A percentile compares a stretch with the other conserved stretches of the same genome.
These are phyloP conservation scores for Tetrastigma voinierianum DNA, from an alignment of 164 flowering plant species.

Conservation along the genomic window DNA sequence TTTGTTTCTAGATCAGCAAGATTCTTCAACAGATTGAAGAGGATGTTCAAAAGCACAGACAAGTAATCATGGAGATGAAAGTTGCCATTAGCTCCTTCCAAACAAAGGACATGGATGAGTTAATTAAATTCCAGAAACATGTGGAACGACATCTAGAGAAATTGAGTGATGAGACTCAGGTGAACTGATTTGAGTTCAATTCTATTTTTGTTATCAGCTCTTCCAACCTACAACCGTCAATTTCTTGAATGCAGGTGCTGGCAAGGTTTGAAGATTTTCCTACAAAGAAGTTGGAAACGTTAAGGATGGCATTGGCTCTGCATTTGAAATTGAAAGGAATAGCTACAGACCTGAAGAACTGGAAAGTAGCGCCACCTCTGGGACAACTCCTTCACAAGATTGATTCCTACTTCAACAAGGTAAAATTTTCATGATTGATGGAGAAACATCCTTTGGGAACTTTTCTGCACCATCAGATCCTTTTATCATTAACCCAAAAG, in stretches of 20 bases:
- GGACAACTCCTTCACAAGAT: slow-evolving; percentile 48
- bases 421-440: slow-evolving; percentile 15
- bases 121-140: slow-evolving; percentile 57
- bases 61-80: slow-evolving; percentile 54
- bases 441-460: too few species aligned
- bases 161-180: slow-evolving; percentile 79
- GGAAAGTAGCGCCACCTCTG: slow-evolving; percentile 60
- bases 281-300: slow-evolving; percentile 61
- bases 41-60: slow-evolving; percentile 56
- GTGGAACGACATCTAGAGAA: slow-evolving; percentile 66
- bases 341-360: slow-evolving; percentile 35
- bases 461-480: too few species aligned
- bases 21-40: slow-evolving; percentile 70
- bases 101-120: slow-evolving; percentile 65
- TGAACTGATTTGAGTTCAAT: slow-evolving; percentile 6
- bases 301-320: slow-evolving; percentile 67
- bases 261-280: slow-evolving; percentile 81
- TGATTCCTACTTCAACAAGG: slow-evolving; percentile 72
- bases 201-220: neutral
- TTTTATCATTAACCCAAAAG: neutral
- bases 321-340: slow-evolving; percentile 50
- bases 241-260: slow-evolving; percentile 41
- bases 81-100: slow-evolving; percentile 47
- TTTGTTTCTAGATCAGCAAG: slow-evolving; percentile 55
- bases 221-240: neutral